Conservation (phyloP, 768 basidiomycete genomes). For the Termitomyces sp. region DNA sequence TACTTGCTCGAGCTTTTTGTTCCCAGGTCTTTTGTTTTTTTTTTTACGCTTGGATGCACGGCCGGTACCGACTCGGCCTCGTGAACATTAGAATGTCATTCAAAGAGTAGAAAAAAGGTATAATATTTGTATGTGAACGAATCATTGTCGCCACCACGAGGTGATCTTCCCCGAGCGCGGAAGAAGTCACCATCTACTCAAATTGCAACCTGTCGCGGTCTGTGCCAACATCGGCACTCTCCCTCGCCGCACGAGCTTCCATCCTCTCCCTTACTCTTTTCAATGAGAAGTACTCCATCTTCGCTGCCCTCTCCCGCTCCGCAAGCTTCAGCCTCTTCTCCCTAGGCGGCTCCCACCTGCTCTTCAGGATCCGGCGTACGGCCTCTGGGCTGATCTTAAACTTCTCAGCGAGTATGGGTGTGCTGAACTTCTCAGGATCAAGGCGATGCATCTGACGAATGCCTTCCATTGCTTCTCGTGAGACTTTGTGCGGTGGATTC, state of each 20-base stretch:
- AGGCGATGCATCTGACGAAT: constrained; percentile 62
- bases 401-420: constrained; percentile 65
- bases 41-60: not conserved
- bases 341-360: constrained; percentile 62
- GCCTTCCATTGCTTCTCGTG: constrained; percentile 81
- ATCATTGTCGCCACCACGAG: constrained; percentile 13
- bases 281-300: constrained; percentile 34
- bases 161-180: constrained; percentile 14
- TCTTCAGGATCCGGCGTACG: constrained; percentile 74
- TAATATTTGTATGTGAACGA: constrained; percentile 5
- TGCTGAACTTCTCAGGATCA: constrained; percentile 63
- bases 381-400: constrained; percentile 83
- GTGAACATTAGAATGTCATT: constrained; percentile 1
- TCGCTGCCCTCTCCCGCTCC: constrained; percentile 46
- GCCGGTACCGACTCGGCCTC: constrained; percentile 12
- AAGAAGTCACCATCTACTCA: constrained; percentile 22
- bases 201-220: constrained; percentile 38
- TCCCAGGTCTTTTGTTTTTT: constrained; percentile 2
- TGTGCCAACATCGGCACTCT: constrained; percentile 21
- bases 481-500: constrained; percentile 77
- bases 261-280: constrained; percentile 40
- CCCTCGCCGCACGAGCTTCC: constrained; percentile 31
- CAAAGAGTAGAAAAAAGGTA: not conserved
- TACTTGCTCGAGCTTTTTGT: not conserved
- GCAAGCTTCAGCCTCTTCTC: constrained; percentile 49